Evolutionary conservation across 2,329 filamentous ascomycete genomes (phyloP).

Genomic region (Cylindrodendrum hubeiense): DNA sequence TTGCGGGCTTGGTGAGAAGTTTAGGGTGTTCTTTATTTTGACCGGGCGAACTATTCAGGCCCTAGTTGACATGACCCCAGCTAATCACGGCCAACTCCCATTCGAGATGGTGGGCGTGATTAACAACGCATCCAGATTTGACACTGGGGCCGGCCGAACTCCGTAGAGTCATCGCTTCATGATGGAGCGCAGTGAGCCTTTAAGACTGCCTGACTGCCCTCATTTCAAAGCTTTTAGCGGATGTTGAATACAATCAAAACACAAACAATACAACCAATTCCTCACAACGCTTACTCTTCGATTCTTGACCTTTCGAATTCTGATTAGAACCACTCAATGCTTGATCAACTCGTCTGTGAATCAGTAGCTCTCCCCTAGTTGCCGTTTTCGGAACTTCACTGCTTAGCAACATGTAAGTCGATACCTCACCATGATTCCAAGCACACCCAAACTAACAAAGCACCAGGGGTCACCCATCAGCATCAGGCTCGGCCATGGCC

Average conservation of each 20-base stretch:
- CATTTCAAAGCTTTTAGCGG: neutral
- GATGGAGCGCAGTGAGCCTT: conserved; percentile 9
- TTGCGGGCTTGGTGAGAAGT: neutral
- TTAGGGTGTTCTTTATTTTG: neutral
- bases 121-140: conserved; percentile 8
- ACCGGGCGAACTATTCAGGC: neutral
- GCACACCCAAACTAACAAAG: conserved; percentile 17
- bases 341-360: neutral
- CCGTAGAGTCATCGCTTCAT: conserved; percentile 17
- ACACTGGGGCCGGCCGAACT: neutral
- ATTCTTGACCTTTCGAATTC: neutral
- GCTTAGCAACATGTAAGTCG: conserved; percentile 36
- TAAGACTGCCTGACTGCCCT: conserved; percentile 23
- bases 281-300: neutral
- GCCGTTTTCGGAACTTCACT: conserved; percentile 2
- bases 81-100: neutral
- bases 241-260: no score
- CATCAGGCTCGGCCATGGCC: neutral
- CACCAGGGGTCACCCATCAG: conserved; percentile 33
- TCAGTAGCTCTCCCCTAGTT: neutral
- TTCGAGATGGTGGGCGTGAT: conserved; percentile 16
- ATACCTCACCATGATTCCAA: neutral
- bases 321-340: neutral
- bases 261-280: neutral
- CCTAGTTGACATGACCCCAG: conserved; percentile 1